Evolutionary conservation across 164 flowering plant genomes (phyloP).

Genomic region (Buxus sempervirens): DNA sequence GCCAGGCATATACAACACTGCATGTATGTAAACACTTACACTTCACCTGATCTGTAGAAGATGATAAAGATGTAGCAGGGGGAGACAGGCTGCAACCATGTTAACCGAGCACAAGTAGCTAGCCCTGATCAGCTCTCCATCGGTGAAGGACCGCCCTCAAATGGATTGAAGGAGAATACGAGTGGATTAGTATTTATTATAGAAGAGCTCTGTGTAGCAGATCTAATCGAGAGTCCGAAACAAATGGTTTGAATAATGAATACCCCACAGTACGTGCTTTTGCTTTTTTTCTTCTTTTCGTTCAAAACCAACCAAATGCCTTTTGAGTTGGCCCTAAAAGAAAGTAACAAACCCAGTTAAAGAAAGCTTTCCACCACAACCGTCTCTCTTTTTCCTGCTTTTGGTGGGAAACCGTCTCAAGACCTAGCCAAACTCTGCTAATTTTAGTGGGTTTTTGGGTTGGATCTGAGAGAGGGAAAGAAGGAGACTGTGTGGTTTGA

Average conservation of each 20-base stretch:
- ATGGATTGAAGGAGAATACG: too few relatives aligned
- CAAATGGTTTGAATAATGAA: background rate
- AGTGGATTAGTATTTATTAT: conserved; percentile 5
- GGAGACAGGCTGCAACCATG: too few relatives aligned
- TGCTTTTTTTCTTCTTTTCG: background rate
- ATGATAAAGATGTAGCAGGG: background rate
- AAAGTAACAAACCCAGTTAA: conserved; percentile 11
- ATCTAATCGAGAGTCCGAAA: background rate
- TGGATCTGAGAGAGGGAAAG: background rate
- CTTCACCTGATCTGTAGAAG: background rate
- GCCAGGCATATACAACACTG: conserved; percentile 57
- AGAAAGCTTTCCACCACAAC: conserved; percentile 19
- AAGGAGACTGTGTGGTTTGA: conserved; percentile 9
- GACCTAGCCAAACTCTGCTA: background rate
- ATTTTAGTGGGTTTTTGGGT: background rate
- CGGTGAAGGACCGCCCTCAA: too few relatives aligned
- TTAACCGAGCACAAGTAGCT: too few relatives aligned
- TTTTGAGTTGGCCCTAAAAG: conserved; percentile 26
- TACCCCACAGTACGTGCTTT: conserved; percentile 3
- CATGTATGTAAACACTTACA: background rate
- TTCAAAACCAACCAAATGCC: conserved; percentile 9
- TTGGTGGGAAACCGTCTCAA: background rate
- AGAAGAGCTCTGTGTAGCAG: background rate
- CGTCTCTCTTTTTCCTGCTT: background rate
- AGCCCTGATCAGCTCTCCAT: too few relatives aligned